Evolutionary conservation across 2,329 filamentous ascomycete species (phyloP), one percentile per base, ranked within the genome.

Genomic region (Beauveria rudraprayagi): DNA sequence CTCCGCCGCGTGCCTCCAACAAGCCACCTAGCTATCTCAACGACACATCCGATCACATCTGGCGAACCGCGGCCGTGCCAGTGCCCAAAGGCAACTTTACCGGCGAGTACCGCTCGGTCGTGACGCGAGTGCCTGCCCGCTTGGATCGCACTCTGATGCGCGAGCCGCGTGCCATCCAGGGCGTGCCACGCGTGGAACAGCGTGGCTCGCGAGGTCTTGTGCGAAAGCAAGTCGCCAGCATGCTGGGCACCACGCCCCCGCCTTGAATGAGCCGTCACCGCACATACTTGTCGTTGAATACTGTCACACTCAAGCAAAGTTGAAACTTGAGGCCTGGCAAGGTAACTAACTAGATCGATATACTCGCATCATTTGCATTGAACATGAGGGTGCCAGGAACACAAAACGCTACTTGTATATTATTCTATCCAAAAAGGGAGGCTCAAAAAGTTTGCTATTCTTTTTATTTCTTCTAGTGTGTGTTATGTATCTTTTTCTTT

Each of bases 71-170:
- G 4, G 83, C 83, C 14, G 81, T 86, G 46, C 80, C 84, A 7
- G 76, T 83, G 47, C 81, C 82, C n/a, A 82, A 78, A 65, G 80
- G 82, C 57, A 86, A 83, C 66, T 86, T 87, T 65, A 77, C 81
- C 0, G 83, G 83, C 62, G 83, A 87, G 66, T 88, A 88, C 73
- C 79, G 81, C 62, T 74, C 79, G 37, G 78, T 85, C 16, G 78
- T 85, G 59, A 85, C 84, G 14, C 77, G 85, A 66, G 86, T 90
- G 43, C 94, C 94, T 5, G 86, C 90, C 8, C 92, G 90, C 69
- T 81, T 99, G 10, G 94, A 99, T 68, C 83, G 88, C 4, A 83
- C 86, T 16, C 78, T 97, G 52, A 96, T 97, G 91, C 91, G 91
- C 72, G 92, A 97, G 74, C 92, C 92, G 34, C 84, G 92, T 62